A percentile compares a stretch with the other conserved stretches of the same genome.
These are phyloP conservation scores for Diaporthe velutina DNA, from an alignment of 2,329 filamentous ascomycete genomes.

Conservation along the genomic window DNA sequence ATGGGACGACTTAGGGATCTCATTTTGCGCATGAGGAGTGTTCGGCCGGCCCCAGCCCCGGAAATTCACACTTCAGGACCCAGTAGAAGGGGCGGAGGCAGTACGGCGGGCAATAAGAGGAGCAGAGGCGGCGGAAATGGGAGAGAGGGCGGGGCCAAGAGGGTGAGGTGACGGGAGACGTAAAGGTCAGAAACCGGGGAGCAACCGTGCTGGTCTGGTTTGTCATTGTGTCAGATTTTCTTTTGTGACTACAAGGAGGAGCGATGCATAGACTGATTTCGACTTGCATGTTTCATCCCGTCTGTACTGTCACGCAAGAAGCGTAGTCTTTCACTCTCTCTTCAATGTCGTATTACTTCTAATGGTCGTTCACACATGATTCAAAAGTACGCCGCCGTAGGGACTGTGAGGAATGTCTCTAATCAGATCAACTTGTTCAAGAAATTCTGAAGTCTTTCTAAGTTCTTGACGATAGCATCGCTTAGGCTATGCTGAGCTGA, in stretches of 20 bases:
- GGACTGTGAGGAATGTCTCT: not conserved
- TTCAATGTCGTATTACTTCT: not conserved
- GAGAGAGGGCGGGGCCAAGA: constrained; percentile 38
- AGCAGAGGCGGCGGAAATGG: constrained; percentile 28
- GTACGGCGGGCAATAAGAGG: constrained; percentile 32
- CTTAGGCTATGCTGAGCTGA: not conserved
- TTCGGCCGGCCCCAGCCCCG: constrained; percentile 11
- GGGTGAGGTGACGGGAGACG: constrained; percentile 23
- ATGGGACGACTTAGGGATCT: constrained; percentile 47
- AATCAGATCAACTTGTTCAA: not conserved
- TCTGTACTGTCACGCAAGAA: not conserved
- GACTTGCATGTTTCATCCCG: not conserved
- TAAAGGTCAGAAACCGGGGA: not conserved
- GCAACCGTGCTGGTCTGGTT: not conserved
- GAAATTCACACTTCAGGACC: not conserved
- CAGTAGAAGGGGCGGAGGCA: constrained; percentile 25
- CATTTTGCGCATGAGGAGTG: constrained; percentile 46
- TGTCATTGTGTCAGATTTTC: not conserved
- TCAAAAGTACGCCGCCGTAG: not conserved
- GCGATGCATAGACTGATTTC: not conserved
- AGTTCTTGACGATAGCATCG: not conserved
- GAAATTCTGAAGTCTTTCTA: not conserved
- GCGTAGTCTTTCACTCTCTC: not conserved
- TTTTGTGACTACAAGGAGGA: not conserved
- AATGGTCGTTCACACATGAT: not conserved